These are phyloP conservation scores for Xylaria sp. DNA, from an alignment of 2,329 filamentous ascomycete species.

Conservation along the genomic window DNA sequence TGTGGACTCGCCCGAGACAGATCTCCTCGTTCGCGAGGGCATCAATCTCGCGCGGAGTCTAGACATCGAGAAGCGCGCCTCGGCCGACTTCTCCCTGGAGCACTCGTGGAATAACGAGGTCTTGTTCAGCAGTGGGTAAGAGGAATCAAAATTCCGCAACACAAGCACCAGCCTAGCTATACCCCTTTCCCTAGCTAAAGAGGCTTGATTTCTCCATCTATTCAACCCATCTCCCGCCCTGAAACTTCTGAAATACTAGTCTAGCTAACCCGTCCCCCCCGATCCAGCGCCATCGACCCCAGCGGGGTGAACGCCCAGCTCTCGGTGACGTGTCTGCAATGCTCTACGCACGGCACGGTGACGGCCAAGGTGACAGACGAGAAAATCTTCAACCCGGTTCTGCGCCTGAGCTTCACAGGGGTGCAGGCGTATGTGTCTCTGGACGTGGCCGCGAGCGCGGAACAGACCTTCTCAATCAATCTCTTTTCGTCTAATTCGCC, in stretches of 20 bases:
- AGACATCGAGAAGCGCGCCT: conserved; percentile 27
- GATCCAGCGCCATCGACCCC: conserved; percentile 10
- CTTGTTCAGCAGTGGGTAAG: conserved; percentile 35
- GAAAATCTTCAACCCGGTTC: conserved; percentile 18
- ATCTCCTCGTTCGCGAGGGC: conserved; percentile 32
- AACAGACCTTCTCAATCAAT: conserved; percentile 33
- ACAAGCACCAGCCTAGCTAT: background rate
- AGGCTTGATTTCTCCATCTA: too few relatives aligned
- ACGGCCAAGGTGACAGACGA: conserved; percentile 30
- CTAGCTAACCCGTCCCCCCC: conserved; percentile 1
- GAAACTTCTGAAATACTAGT: background rate
- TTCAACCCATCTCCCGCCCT: too few relatives aligned
- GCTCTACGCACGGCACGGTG: conserved; percentile 31
- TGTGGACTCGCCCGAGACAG: conserved; percentile 22
- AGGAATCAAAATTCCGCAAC: background rate
- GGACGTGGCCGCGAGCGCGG: conserved; percentile 11
- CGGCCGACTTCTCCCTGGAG: conserved; percentile 33
- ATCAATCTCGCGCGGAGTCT: conserved; percentile 33
- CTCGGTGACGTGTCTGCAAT: conserved; percentile 31
- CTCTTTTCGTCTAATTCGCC: conserved; percentile 31
- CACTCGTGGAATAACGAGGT: conserved; percentile 36
- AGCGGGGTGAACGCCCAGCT: conserved; percentile 19
- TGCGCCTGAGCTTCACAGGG: conserved; percentile 23
- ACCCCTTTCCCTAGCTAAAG: too few relatives aligned
- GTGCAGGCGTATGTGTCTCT: conserved; percentile 28